A percentile compares a stretch with the other conserved stretches of the same genome.
Conservation (phyloP, 163 green algal species). For the Chlamydomonas reinhardtii region DNA sequence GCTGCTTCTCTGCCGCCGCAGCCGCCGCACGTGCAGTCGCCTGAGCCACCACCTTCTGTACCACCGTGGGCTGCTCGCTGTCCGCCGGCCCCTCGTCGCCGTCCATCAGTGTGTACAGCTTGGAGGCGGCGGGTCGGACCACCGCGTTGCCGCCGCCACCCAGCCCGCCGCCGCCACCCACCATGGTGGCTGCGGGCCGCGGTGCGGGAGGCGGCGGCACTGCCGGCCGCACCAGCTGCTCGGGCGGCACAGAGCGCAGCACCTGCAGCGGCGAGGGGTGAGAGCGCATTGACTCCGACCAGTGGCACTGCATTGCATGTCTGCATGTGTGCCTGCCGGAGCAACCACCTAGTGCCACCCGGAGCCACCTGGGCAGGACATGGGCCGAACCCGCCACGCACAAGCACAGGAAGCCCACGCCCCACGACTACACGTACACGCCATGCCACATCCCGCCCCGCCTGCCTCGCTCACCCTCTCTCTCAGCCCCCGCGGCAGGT, state of each 20-base stretch:
- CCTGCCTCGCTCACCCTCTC: background rate
- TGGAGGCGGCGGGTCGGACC: slow-evolving; percentile 36
- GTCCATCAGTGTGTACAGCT: slow-evolving; percentile 48
- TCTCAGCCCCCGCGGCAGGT: background rate
- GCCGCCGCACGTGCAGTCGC: background rate
- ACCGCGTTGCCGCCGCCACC: background rate
- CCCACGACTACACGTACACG: too few species aligned
- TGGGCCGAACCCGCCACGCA: too few species aligned
- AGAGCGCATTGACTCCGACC: too few species aligned
- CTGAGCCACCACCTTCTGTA: slow-evolving; percentile 21
- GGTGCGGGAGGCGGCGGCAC: background rate
- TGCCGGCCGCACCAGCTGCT: background rate
- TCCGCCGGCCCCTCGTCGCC: slow-evolving; percentile 3
- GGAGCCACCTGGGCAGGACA: too few species aligned
- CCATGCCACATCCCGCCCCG: background rate
- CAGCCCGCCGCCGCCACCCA: background rate
- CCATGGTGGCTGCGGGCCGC: background rate
- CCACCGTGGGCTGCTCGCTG: slow-evolving; percentile 38
- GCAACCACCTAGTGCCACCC: too few species aligned
- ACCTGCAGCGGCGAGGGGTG: background rate
- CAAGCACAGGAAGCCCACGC: too few species aligned
- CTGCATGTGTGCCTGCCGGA: too few species aligned
- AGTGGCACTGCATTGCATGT: too few species aligned
- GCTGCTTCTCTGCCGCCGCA: too few species aligned
- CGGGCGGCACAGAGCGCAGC: background rate